Base-by-base conservation (phyloP, 1,284 basidiomycete species). In the Ceratobasidium sp. region DNA sequence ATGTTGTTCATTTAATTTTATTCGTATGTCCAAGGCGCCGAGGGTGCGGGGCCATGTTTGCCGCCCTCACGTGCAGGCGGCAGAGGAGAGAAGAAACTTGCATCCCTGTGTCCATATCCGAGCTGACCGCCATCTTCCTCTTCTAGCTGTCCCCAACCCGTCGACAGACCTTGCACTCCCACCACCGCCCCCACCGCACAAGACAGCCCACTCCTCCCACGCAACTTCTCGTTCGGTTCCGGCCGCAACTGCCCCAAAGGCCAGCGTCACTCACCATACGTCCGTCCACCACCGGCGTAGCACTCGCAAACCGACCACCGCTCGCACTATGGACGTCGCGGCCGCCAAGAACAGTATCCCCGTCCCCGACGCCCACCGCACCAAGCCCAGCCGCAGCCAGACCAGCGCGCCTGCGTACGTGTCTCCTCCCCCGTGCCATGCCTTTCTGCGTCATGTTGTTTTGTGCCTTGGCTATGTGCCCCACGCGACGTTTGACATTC, bases 401-500 rank as follows among this genome's bases (percentile, higher is more conserved):
- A 73, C 71, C 58, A 53, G 31, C 15, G 60, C 28, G 15, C 60
- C 71, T n/a, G 33, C 39, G 68, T 73, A 58, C 26, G 68, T 73
- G 26, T 51, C 15, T 47, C 23, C 33, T 17, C 28, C 23, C 3
- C 20, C 7, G 13, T 53, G 35, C 47, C 58, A 51, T 35, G 39
- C 33, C 7, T 51, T 39, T 71, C 45, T 60, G 53, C 37, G 45
- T 42, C 58, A 42, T 61, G 56, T 56, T 31, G 31, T 39, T 61
- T 61, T 61, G 58, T 23, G 58, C 58, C 28, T 60, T 11, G 58
- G n/a, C 15, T 20, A n/a, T 61, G 7, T 61, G 37, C 58, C 37
- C 64, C 64, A 66, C 64, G 17, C 64, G 47, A 66, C 31, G 11
- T 61, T 61, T 66, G 28, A 11, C 26, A 51, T 51, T 66, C 64